Base-by-base conservation (phyloP, 768 basidiomycete genomes). In the Trametes cingulata region DNA sequence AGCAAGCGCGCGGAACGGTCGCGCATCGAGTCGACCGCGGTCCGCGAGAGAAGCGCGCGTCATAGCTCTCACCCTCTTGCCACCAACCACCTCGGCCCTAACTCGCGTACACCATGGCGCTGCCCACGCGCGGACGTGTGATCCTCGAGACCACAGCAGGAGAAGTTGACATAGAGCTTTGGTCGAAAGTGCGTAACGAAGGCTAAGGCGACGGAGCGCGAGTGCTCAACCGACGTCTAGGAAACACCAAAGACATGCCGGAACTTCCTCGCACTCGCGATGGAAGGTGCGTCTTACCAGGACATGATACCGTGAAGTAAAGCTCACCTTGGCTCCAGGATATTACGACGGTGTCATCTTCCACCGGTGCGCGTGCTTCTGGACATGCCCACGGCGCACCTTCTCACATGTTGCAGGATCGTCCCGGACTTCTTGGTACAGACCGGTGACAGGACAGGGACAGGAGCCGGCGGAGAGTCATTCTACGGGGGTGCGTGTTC, bases 341-440 rank as follows among this genome's bases (percentile, higher is more conserved):
- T 98, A 97, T 73, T 98, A 98, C 75, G 96, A 98, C 61, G 91
- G 91, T 35, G 89, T 94, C 54, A 91, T 96, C 47, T 98, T 98
- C 66, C 95, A 97, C 74, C 85, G 95, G 90, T 91, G 68, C 22
- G 66, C 52, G 35, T 15, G 8, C 20, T 17, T 10, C 42, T 17
- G n/a, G 42, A 19, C 15, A n/a, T 25, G 7, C 0, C 2, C 24
- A n/a, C 20, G 24, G 41, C 19, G 20, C 33, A 24, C 17, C 7
- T 20, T 39, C 27, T 13, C 24, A 25, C 37, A 4, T 17, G 2
- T 36, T 36, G 24, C 60, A 89, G 90, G n/a, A 79, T 98, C 39
- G 90, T 98, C 2, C 91, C 95, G 0, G 85, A 87, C 17, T 97
- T 98, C 73, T 84, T 98, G 43, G 90, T 97, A 0, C 97, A 98